phyloP scores from a whole-genome alignment of 305 asterid genomes.

The Andrographis paniculata region DNA sequence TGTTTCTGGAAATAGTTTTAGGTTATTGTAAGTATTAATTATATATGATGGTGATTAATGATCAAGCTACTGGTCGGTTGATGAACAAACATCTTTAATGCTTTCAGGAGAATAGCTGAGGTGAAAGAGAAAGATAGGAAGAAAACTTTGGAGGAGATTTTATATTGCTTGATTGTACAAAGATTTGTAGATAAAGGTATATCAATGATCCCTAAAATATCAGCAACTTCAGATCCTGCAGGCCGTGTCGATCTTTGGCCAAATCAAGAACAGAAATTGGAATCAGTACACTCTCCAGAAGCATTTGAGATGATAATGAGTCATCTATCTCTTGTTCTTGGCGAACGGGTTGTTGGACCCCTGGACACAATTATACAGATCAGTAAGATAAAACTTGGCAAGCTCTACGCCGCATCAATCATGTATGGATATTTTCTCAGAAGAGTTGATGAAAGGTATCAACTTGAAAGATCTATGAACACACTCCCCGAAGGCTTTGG shows the following conservation, averaged over 20 bases:
- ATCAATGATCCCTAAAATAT: conserved; percentile 68
- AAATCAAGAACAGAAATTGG: conserved; percentile 75
- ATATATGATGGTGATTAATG: too few relatives aligned
- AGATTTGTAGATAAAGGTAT: conserved; percentile 57
- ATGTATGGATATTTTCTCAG: conserved; percentile 95
- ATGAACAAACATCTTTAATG: conserved; percentile 14
- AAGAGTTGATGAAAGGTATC: conserved; percentile 84
- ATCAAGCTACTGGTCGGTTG: conserved; percentile 7
- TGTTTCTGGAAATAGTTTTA: too few relatives aligned
- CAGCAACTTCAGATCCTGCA: conserved; percentile 55
- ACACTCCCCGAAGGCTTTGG: conserved; percentile 68
- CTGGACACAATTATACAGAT: conserved; percentile 59
- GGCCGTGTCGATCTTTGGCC: conserved; percentile 88
- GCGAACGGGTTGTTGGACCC: conserved; percentile 68
- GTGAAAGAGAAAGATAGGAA: conserved; percentile 80
- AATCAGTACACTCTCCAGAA: conserved; percentile 82
- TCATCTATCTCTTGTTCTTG: conserved; percentile 84
- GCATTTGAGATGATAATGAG: conserved; percentile 89
- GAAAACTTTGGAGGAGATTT: conserved; percentile 63
- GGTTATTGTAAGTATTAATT: too few relatives aligned
- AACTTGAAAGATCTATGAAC: conserved; percentile 83
- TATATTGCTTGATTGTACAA: conserved; percentile 75
- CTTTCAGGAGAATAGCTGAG: conserved; percentile 87
- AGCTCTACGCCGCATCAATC: conserved; percentile 90
- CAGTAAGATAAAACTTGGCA: conserved; percentile 84